Evolutionary conservation across 768 basidiomycete species (phyloP).

Genomic region (Termitomyces sp.): DNA sequence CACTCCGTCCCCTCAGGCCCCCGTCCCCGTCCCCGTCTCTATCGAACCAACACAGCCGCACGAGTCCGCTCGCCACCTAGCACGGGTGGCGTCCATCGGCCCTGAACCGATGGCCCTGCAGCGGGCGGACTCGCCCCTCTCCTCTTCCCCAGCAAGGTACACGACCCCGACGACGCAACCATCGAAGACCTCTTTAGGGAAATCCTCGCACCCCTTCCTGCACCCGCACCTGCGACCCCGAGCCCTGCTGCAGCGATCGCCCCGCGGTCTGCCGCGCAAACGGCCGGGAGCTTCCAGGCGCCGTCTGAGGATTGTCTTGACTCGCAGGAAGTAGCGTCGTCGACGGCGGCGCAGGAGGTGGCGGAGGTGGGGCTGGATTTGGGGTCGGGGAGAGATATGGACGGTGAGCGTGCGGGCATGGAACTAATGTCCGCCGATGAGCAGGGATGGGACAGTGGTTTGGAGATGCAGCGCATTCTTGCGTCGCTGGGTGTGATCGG

Average conservation of each 20-base stretch:
- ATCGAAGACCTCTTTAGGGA: slow-evolving; percentile 70
- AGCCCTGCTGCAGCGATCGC: slow-evolving; percentile 17
- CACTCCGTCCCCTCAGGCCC: slow-evolving; percentile 31
- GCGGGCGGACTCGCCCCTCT: slow-evolving; percentile 66
- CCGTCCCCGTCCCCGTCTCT: slow-evolving; percentile 22
- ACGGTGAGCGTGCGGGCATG: slow-evolving; percentile 10
- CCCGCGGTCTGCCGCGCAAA: slow-evolving; percentile 12
- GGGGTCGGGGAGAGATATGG: neutral
- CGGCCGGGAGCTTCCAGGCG: slow-evolving; percentile 4
- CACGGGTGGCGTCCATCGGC: slow-evolving; percentile 90
- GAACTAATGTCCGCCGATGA: slow-evolving; percentile 6
- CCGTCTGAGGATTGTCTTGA: slow-evolving; percentile 3
- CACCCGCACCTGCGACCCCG: slow-evolving; percentile 21
- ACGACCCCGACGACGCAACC: slow-evolving; percentile 46
- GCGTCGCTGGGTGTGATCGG: slow-evolving; percentile 11
- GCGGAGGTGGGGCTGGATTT: neutral
- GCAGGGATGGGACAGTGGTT: slow-evolving; percentile 9
- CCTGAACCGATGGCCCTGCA: slow-evolving; percentile 78
- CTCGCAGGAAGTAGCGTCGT: slow-evolving; percentile 7
- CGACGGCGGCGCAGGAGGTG: neutral
- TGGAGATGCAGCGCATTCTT: slow-evolving; percentile 17
- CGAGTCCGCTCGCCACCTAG: slow-evolving; percentile 92
- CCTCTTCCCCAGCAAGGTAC: slow-evolving; percentile 15
- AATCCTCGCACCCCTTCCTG: slow-evolving; percentile 54
- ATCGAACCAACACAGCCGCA: slow-evolving; percentile 22